These are phyloP conservation scores for Acacia melanoxylon DNA, from an alignment of 306 rosid species.

Conservation along the genomic window DNA sequence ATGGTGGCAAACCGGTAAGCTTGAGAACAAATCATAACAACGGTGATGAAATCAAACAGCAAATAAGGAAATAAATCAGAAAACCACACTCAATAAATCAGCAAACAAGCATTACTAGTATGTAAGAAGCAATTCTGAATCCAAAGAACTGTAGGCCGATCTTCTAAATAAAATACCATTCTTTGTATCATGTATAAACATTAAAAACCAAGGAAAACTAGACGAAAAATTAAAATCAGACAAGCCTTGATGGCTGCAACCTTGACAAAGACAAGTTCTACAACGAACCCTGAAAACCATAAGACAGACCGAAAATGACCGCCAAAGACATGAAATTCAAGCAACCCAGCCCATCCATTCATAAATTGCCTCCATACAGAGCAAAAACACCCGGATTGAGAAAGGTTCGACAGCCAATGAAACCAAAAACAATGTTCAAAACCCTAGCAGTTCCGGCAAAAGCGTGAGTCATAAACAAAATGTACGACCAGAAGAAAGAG, in stretches of 20 bases:
- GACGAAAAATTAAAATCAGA: not conserved
- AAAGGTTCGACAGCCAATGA: not conserved
- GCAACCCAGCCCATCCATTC: not conserved
- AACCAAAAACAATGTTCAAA: constrained; percentile 18
- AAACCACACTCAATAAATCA: not conserved
- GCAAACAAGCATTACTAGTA: not conserved
- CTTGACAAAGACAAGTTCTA: not conserved
- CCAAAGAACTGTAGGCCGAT: not conserved
- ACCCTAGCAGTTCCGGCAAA: constrained; percentile 33
- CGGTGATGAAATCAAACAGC: not conserved
- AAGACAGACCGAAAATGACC: not conserved
- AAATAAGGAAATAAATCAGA: not conserved
- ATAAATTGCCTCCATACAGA: not conserved
- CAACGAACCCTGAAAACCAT: not conserved
- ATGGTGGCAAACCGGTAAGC: not conserved
- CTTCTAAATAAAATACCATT: not conserved
- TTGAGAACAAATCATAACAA: not conserved
- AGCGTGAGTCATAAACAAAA: constrained; percentile 2
- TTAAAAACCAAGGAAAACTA: not conserved
- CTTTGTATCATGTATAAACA: not conserved
- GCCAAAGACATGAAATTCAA: not conserved
- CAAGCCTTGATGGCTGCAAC: not conserved
- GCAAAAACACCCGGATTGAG: not conserved
- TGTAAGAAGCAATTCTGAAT: not conserved
- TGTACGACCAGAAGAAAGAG: not conserved